Evolutionary conservation across 306 rosid genomes (phyloP), one percentile per base, ranked within the genome.

Genomic region (Clitoria ternatea): DNA sequence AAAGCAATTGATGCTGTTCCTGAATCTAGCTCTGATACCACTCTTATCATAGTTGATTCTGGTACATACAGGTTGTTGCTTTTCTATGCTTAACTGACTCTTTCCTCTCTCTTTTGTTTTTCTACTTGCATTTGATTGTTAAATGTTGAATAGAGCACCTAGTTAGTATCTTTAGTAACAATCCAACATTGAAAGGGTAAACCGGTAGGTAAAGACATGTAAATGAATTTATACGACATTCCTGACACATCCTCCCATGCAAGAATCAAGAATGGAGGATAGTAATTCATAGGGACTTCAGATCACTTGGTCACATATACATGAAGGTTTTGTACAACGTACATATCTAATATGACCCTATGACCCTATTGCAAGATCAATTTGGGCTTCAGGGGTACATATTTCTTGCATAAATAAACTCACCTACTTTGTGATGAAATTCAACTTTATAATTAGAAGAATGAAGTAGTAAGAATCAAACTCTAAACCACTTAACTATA

Each of bases 1-100:
- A 79, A 79, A 74, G 97, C 90, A 9, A 75, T 90, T n/a, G 84
- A 92, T 23, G 85, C 89, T 68, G 96, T 68, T 74, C 96, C 96
- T 64, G 86, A 85, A 54, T 67, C 44, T 50, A 83, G 82, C 62
- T 53, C 68, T 11, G 53, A 69, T 35, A 70, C 70, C 73, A 92
- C 91, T 9, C 90, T 87, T 30, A 82, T 90, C 84, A 45, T 82
- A 29, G 45, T 92, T 11, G 81, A 88, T 65, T 76, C 84, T 42
- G 86, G 83, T 32, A 69, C 27, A 37, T 82, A 62, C 78, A 82
- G 86, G 86, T 82, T 5, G 13, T 48, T 24, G 2, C 50, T 14
- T 26, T 11, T 33, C 11, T 59, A 7, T 27, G 8, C 43, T 10
- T 24, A 1, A 40, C 7, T 52, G 39, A 1, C 11, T 49, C 1